These are phyloP conservation scores for Aspergillus japonicus DNA, from an alignment of 2,329 filamentous ascomycete species.

Conservation along the genomic window DNA sequence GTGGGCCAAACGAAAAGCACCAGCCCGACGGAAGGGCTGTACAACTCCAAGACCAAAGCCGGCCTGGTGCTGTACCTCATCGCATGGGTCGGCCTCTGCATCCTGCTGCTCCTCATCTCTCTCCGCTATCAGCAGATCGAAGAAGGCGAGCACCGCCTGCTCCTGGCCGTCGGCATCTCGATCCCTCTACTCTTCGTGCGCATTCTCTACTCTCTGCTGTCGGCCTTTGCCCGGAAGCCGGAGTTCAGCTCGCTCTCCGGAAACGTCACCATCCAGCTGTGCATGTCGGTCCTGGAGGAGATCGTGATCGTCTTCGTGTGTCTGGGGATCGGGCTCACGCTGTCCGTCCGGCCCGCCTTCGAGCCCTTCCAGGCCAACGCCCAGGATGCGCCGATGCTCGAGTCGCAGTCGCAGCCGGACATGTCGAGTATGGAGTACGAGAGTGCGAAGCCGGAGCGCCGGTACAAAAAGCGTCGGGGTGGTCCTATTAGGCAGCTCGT, in stretches of 20 bases:
- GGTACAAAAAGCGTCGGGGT: conserved; percentile 12
- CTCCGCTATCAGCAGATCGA: conserved; percentile 35
- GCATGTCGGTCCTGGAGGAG: conserved; percentile 54
- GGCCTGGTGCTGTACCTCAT: conserved; percentile 47
- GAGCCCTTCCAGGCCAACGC: not conserved
- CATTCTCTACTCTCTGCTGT: conserved; percentile 49
- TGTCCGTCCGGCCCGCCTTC: not conserved
- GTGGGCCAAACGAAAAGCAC: conserved; percentile 34
- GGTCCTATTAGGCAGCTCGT: conserved; percentile 1
- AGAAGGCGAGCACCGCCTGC: conserved; percentile 48
- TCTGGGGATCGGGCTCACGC: conserved; percentile 33
- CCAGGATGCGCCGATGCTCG: not conserved
- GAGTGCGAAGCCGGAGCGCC: not conserved
- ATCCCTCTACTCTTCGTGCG: conserved; percentile 54
- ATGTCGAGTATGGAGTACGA: not conserved
- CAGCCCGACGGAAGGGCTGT: conserved; percentile 34
- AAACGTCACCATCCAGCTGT: conserved; percentile 42
- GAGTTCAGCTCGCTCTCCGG: conserved; percentile 47
- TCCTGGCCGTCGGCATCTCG: conserved; percentile 45
- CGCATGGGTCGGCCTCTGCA: conserved; percentile 39
- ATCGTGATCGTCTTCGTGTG: conserved; percentile 47
- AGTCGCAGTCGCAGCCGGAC: not conserved
- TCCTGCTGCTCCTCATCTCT: conserved; percentile 33
- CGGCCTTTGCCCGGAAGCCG: conserved; percentile 42
- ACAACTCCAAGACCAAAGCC: conserved; percentile 41